phyloP scores from a whole-genome alignment of 78 protist species.

The Dictyostelium intermedium region DNA sequence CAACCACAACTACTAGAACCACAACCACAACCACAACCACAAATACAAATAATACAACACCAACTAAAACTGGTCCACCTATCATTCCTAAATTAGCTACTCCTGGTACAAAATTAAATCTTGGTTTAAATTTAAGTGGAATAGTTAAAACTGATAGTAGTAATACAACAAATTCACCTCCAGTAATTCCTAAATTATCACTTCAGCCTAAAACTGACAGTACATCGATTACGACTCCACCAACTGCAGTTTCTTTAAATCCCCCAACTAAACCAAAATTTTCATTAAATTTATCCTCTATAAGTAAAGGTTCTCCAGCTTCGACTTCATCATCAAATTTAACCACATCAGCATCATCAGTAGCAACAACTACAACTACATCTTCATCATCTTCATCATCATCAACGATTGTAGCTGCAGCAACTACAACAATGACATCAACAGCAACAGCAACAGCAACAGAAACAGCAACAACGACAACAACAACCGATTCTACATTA shows the following conservation, averaged over 20 bases:
- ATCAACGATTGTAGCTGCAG: too few relatives aligned
- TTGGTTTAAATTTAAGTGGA: neutral
- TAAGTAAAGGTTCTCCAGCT: neutral
- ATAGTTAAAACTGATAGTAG: neutral
- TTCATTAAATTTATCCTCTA: neutral
- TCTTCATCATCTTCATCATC: neutral
- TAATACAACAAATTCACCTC: neutral
- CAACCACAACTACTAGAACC: slow-evolving; percentile 6
- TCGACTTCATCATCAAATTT: neutral
- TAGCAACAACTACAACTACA: neutral
- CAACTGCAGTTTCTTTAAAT: neutral
- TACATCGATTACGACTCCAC: neutral
- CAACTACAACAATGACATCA: neutral
- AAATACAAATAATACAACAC: slow-evolving; percentile 1
- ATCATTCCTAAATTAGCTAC: neutral
- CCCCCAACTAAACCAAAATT: neutral
- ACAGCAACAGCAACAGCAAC: neutral
- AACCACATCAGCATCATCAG: neutral
- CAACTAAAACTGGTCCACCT: neutral
- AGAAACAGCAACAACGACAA: neutral
- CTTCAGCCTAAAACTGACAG: neutral
- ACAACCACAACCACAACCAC: neutral
- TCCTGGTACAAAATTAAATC: neutral
- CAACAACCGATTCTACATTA: neutral
- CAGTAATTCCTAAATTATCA: neutral